Percentiles rank a stretch among this genome's conserved stretches.
phyloP scores from a whole-genome alignment of 106 monocot species.

The Allium cepa region DNA sequence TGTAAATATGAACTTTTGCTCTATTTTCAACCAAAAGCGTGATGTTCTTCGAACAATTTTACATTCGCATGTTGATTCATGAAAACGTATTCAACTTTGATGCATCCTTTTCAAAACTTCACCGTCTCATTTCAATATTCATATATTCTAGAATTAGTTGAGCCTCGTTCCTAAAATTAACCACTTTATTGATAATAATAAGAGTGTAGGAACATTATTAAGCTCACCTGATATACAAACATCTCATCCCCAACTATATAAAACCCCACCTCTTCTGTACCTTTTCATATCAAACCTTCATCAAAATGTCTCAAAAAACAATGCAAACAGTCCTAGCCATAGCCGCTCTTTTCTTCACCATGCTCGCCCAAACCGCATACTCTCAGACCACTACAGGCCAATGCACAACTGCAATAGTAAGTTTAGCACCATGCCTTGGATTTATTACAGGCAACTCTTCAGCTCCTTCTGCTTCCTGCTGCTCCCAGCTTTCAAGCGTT shows the following conservation, averaged over 20 bases:
- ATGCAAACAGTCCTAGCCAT: not conserved
- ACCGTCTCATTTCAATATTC: too few relatives aligned
- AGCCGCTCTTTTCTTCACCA: not conserved
- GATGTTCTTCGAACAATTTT: too few relatives aligned
- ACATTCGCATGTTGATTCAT: too few relatives aligned
- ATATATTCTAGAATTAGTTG: too few relatives aligned
- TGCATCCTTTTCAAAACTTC: too few relatives aligned
- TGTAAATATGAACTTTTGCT: too few relatives aligned
- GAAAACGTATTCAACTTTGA: too few relatives aligned
- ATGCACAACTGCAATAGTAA: conserved; percentile 25
- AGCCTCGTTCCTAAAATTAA: too few relatives aligned
- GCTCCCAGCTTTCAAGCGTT: conserved; percentile 24
- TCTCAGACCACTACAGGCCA: conserved; percentile 4
- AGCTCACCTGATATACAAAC: not conserved
- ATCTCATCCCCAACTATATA: not conserved
- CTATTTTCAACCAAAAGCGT: too few relatives aligned
- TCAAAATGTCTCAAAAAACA: not conserved
- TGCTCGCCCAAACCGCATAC: not conserved
- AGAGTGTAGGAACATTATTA: too few relatives aligned
- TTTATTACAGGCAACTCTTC: conserved; percentile 23
- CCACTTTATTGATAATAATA: too few relatives aligned
- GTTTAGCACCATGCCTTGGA: conserved; percentile 25
- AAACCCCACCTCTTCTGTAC: not conserved
- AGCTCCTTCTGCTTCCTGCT: conserved; percentile 19
- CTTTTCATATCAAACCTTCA: not conserved